These are phyloP conservation scores for Dioszegia hungarica DNA, from an alignment of 768 basidiomycete genomes.

Conservation along the genomic window DNA sequence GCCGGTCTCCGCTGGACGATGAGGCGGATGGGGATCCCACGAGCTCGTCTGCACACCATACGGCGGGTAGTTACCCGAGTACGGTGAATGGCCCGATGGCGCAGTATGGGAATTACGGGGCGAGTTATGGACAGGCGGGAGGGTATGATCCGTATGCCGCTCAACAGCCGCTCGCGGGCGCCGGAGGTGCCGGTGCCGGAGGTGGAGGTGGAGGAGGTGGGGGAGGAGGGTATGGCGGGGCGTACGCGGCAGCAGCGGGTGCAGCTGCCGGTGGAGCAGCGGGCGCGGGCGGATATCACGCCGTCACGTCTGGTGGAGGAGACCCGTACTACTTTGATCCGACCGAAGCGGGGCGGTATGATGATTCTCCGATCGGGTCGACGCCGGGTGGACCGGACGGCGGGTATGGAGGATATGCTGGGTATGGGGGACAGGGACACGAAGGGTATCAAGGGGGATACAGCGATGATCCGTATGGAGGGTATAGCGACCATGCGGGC, in stretches of 20 bases:
- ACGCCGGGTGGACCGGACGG: not conserved
- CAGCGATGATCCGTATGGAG: slow-evolving; percentile 26
- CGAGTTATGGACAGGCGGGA: slow-evolving; percentile 36
- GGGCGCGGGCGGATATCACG: slow-evolving; percentile 21
- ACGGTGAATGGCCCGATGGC: slow-evolving; percentile 43
- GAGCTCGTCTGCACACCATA: slow-evolving; percentile 23
- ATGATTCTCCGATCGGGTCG: not conserved
- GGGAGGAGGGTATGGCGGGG: not conserved
- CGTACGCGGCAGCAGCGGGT: slow-evolving; percentile 15
- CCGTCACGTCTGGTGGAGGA: slow-evolving; percentile 17
- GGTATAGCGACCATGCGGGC: slow-evolving; percentile 14
- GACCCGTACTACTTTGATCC: slow-evolving; percentile 37
- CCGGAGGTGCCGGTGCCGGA: not conserved
- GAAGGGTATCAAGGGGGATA: not conserved
- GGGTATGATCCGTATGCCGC: slow-evolving; percentile 45
- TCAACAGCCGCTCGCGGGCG: not conserved
- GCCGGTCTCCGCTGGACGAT: slow-evolving; percentile 43
- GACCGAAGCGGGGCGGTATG: slow-evolving; percentile 25
- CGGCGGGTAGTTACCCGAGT: slow-evolving; percentile 33
- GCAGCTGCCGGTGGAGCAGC: slow-evolving; percentile 11
- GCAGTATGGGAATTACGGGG: slow-evolving; percentile 46
- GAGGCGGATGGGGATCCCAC: too few relatives aligned
- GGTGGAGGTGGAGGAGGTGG: not conserved
- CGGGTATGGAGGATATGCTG: too few relatives aligned
- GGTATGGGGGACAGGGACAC: too few relatives aligned